A percentile compares a stretch with the other conserved stretches of the same genome.
Conservation (phyloP, 2,329 filamentous ascomycete species). For the Tolypocladium ovalisporum region DNA sequence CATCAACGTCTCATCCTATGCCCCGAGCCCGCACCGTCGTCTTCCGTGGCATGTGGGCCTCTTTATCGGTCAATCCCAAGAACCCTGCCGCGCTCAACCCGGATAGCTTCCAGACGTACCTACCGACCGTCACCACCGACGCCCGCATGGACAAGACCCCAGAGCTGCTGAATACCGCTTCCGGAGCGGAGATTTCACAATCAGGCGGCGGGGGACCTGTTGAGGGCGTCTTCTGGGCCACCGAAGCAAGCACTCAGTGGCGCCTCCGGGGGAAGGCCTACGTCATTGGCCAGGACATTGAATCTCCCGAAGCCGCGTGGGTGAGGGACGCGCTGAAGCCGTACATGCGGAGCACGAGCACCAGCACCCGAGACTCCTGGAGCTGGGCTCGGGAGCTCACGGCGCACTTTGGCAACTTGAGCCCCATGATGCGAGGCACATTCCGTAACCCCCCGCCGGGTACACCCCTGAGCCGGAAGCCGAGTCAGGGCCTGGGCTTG, state of each 20-base stretch:
- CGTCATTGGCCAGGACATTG: conserved; percentile 60
- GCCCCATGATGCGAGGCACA: conserved; percentile 65
- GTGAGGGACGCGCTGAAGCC: conserved; percentile 49
- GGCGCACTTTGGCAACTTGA: conserved; percentile 82
- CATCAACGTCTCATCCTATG: conserved; percentile 10
- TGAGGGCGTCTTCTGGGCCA: conserved; percentile 79
- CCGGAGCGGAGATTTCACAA: conserved; percentile 7
- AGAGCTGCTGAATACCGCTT: conserved; percentile 45
- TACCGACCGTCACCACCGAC: conserved; percentile 80
- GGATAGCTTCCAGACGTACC: conserved; percentile 57
- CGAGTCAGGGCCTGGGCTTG: conserved; percentile 29
- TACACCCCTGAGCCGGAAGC: conserved; percentile 40
- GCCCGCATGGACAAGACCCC: conserved; percentile 73
- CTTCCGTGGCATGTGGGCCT: conserved; percentile 74
- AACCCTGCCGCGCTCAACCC: conserved; percentile 67
- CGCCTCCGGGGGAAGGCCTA: conserved; percentile 67
- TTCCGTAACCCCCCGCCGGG: conserved; percentile 67
- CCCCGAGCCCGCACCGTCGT: conserved; percentile 69
- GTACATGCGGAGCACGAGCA: conserved; percentile 43
- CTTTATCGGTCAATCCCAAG: conserved; percentile 58
- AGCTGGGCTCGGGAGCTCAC: conserved; percentile 72
- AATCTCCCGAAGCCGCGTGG: conserved; percentile 28
- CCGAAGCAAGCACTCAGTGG: conserved; percentile 68
- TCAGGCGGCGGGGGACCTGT: conserved; percentile 56
- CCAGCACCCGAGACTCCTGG: conserved; percentile 43